A percentile compares a stretch with the other conserved stretches of the same genome.
Conservation (phyloP, 805 yeast species). For the Yamadazyma paraphyllophila region DNA sequence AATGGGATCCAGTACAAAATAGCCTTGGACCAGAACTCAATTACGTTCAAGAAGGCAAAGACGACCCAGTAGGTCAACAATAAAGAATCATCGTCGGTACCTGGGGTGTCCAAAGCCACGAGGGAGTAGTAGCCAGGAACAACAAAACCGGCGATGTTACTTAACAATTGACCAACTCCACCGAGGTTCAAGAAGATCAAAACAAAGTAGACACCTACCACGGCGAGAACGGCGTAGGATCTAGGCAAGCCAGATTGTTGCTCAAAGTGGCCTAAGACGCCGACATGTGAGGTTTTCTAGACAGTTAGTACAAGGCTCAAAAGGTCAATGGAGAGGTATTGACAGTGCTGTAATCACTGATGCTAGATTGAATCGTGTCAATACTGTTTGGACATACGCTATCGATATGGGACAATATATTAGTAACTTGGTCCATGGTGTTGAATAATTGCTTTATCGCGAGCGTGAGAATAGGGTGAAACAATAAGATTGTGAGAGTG, state of each 20-base stretch:
- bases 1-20: constrained; percentile 95
- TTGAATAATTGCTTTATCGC: constrained; percentile 29
- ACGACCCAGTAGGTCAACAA: constrained; percentile 97
- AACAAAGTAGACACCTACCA: constrained; percentile 64
- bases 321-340: neutral
- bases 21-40: constrained; percentile 95
- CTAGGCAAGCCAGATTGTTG: constrained; percentile 62
- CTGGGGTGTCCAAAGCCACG: constrained; percentile 71
- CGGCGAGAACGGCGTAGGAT: constrained; percentile 76
- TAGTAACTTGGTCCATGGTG: constrained; percentile 40
- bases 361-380: constrained; percentile 4
- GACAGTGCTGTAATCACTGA: neutral
- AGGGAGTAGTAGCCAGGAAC: constrained; percentile 89
- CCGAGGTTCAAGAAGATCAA: constrained; percentile 87
- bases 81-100: constrained; percentile 76
- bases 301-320: constrained; percentile 1
- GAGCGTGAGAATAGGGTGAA: neutral
- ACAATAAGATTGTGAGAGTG: neutral
- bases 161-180: constrained; percentile 90
- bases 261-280: constrained; percentile 38
- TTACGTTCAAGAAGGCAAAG: constrained; percentile 84
- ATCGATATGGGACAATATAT: constrained; percentile 47
- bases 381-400: constrained; percentile 32
- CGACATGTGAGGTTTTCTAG: constrained; percentile 32
- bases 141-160: constrained; percentile 88